Evolutionary conservation across 1,284 basidiomycete species (phyloP).

Genomic region (Cutaneotrichosporon sp.): DNA sequence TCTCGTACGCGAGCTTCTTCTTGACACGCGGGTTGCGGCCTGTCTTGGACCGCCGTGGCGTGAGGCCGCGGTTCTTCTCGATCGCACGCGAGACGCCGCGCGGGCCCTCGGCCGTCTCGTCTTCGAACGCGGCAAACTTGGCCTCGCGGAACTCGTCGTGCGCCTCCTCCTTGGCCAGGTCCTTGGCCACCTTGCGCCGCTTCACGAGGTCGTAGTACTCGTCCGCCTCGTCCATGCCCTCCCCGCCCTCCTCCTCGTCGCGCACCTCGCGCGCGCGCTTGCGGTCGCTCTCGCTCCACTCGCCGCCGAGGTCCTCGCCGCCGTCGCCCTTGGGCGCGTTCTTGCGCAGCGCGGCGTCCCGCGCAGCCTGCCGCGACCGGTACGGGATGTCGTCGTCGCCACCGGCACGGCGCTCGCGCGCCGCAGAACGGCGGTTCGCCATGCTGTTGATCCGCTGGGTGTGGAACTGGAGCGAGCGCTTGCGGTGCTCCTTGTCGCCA

Average conservation of each 20-base stretch:
- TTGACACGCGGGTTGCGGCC: constrained; percentile 95
- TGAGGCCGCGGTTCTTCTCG: constrained; percentile 88
- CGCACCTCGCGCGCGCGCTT: constrained; percentile 55
- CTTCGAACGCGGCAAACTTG: constrained; percentile 60
- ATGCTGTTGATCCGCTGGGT: constrained; percentile 82
- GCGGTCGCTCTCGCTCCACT: constrained; percentile 58
- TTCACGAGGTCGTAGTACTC: constrained; percentile 89
- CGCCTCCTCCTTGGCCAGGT: constrained; percentile 73
- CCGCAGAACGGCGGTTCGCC: constrained; percentile 69
- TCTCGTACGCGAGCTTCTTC: constrained; percentile 86
- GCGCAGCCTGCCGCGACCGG: constrained; percentile 53
- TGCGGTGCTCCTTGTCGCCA: constrained; percentile 76
- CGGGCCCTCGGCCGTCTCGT: constrained; percentile 61
- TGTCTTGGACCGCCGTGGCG: constrained; percentile 76
- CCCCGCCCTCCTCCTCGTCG: constrained; percentile 52
- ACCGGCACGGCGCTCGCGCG: constrained; percentile 59
- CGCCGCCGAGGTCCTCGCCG: constrained; percentile 53
- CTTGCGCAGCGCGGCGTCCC: constrained; percentile 56
- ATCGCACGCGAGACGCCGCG: constrained; percentile 85
- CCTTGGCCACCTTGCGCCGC: constrained; percentile 68
- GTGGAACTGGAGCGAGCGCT: constrained; percentile 83
- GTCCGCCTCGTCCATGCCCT: constrained; percentile 56
- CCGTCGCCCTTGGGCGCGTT: constrained; percentile 47
- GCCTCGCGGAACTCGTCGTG: constrained; percentile 69
- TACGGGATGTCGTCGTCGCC: constrained; percentile 73